Conservation (phyloP, 75 land plant genomes). For the Picea sitchensis region DNA sequence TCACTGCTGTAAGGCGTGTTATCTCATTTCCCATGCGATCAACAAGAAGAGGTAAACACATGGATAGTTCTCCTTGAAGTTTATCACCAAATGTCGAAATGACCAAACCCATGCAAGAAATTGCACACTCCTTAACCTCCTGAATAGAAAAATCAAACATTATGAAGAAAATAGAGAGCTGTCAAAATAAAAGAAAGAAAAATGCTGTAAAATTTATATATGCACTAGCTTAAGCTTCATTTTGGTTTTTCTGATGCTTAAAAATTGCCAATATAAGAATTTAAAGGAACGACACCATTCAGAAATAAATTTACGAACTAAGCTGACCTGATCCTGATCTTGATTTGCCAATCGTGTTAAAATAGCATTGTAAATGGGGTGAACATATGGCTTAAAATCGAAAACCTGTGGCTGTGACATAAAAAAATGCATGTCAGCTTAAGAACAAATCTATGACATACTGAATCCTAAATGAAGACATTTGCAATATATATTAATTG, state of each 20-base stretch:
- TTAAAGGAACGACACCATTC: not conserved
- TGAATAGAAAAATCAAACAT: slow-evolving; percentile 19
- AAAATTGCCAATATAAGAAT: not conserved
- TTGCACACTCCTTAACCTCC: slow-evolving; percentile 99
- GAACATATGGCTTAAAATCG: slow-evolving; percentile 77
- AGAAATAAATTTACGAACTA: not conserved
- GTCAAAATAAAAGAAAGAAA: not conserved
- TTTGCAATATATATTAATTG: not conserved
- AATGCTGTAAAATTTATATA: not conserved
- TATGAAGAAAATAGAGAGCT: not conserved
- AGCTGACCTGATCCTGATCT: slow-evolving; percentile 96
- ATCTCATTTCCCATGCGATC: slow-evolving; percentile 99
- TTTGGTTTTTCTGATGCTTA: not conserved
- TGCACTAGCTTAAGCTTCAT: not conserved
- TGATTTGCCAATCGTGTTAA: slow-evolving; percentile 90
- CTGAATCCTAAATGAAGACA: not conserved
- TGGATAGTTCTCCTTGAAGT: slow-evolving; percentile 57
- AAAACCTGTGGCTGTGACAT: slow-evolving; percentile 52
- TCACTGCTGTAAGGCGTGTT: slow-evolving; percentile 95
- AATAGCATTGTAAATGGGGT: slow-evolving; percentile 86
- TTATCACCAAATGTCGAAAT: slow-evolving; percentile 97
- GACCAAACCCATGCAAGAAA: slow-evolving; percentile 95
- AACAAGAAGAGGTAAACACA: slow-evolving; percentile 85
- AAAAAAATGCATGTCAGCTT: not conserved
- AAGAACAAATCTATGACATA: not conserved